Evolutionary conservation across 441 rosid species (phyloP).

Genomic region (Erysimum cheiri): DNA sequence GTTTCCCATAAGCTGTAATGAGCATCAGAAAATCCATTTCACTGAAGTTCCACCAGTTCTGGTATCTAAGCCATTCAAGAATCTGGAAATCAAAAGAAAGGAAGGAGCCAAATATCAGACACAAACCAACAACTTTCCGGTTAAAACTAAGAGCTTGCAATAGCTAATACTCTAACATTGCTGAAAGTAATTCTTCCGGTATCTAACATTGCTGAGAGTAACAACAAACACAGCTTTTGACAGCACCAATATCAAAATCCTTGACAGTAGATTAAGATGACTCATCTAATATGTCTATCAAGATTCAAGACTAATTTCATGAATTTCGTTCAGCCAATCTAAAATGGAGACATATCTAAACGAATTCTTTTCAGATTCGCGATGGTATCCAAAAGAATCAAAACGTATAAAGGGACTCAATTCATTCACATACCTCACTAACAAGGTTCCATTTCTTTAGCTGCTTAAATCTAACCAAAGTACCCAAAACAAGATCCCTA

Average conservation of each 20-base stretch:
- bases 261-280: constrained; percentile 5
- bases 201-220: too few relatives aligned
- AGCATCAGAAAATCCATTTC: constrained; percentile 92
- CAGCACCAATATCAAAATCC: background rate
- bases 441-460: constrained; percentile 87
- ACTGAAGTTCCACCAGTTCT: constrained; percentile 88
- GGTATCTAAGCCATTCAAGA: constrained; percentile 89
- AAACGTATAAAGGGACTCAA: background rate
- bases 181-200: constrained; percentile 9
- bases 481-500: constrained; percentile 77
- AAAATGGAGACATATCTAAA: background rate
- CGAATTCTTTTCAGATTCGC: background rate
- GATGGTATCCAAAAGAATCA: background rate
- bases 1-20: constrained; percentile 91
- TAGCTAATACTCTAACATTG: constrained; percentile 12
- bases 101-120: constrained; percentile 22
- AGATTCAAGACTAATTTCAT: constrained; percentile 21
- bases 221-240: constrained; percentile 11
- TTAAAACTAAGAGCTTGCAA: constrained; percentile 4
- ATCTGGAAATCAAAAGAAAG: constrained; percentile 55
- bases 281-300: constrained; percentile 6
- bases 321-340: background rate
- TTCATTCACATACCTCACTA: constrained; percentile 65
- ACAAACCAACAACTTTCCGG: background rate
- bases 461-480: constrained; percentile 92